phyloP scores from a whole-genome alignment of 2,329 filamentous ascomycete species.

The Fusarium siculi region DNA sequence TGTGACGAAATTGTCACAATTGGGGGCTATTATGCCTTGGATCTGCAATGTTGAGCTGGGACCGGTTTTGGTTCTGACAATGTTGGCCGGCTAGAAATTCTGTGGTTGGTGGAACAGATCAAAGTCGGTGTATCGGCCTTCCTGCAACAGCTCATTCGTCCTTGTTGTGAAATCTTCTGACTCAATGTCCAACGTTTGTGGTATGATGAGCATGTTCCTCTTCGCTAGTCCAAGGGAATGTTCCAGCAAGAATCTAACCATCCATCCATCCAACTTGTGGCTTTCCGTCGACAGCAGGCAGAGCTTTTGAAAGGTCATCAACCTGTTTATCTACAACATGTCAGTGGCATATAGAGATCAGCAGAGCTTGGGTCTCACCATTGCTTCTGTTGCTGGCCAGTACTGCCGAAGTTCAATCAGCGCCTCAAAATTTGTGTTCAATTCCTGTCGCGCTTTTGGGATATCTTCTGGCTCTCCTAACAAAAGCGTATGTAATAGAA shows the following conservation, averaged over 20 bases:
- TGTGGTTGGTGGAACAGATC: not conserved
- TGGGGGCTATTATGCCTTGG: not conserved
- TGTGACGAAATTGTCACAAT: not conserved
- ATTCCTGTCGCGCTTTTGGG: not conserved
- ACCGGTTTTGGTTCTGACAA: rapidly evolving
- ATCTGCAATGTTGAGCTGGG: rapidly evolving
- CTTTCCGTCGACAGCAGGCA: not conserved
- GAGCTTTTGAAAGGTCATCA: not conserved
- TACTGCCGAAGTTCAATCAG: not conserved
- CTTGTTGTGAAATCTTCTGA: not conserved
- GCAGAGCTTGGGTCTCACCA: not conserved
- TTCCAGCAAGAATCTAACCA: not conserved
- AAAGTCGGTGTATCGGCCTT: not conserved
- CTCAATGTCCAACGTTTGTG: not conserved
- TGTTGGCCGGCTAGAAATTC: not conserved
- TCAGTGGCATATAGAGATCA: rapidly evolving
- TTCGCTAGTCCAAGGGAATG: not conserved
- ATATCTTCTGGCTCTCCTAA: not conserved
- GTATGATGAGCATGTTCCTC: rapidly evolving
- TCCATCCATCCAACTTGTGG: constrained; percentile 11
- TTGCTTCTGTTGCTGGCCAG: not conserved
- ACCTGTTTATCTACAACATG: not conserved
- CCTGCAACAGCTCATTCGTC: not conserved
- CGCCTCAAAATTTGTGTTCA: constrained; percentile 1
- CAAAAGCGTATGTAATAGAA: not conserved